Base-by-base conservation (phyloP, 192 early-diverging fungal species). In the Gigaspora rosea region DNA sequence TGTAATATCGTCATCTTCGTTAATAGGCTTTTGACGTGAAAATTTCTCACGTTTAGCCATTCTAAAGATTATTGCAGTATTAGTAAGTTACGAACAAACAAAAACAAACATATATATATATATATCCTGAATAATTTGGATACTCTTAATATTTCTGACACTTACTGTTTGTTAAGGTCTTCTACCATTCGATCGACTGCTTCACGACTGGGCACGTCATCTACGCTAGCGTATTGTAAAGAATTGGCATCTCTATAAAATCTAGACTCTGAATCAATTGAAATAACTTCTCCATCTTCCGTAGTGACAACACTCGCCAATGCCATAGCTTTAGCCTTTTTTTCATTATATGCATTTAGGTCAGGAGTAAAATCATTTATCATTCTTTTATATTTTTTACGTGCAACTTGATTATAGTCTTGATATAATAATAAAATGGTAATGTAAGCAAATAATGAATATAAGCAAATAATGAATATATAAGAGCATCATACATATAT, bases 1-100 rank as follows among this genome's bases (percentile, higher is more conserved):
- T 16, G 96, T 94, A 70, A 95, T 94, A 59, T 94, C 94, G 69
- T 97, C 97, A 47, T 92, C 92, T 27, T 92, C 89, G 81, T 93
- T 90, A 64, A 86, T 92, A 54, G 88, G 84, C 58, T 88, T 85
- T 46, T 86, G 76, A 13, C 91, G 88, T 20, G 92, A 93, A 75
- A 91, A 90, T 33, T 86, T 88, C 16, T 83, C 78, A n/a, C 91
- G 86, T 49, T 82, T 79, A 15, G 81, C 83, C 52, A 91, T 85
- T 64, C 87, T 90, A 65, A 20, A 58, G 66, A 63, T 32, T 18
- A 80, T 36, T 81, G 78, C 15, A 80, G 61, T 32, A 79, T 46
- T 50, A 76, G 32, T 47, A 72, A 18, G 20, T 10, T 50, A 75
- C 66, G 33, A 47, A 79, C 6, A 57, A 59, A 79, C 15, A n/a